These are phyloP conservation scores for Erysimum cheiri DNA, from an alignment of 441 rosid genomes.

Conservation along the genomic window DNA sequence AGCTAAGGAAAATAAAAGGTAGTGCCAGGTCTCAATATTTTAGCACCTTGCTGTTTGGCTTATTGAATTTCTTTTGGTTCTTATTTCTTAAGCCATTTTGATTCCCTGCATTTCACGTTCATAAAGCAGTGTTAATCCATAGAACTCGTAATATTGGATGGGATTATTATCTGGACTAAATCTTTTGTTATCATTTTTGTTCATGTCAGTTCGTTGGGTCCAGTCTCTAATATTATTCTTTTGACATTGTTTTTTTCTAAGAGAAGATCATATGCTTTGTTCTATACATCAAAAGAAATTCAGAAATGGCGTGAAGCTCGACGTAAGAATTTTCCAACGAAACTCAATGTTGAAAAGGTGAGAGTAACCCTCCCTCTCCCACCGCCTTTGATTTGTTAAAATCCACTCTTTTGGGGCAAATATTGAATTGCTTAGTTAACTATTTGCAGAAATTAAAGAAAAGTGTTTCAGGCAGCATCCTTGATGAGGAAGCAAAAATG, in stretches of 20 bases:
- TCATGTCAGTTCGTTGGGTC: conserved; percentile 17
- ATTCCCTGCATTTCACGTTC: conserved; percentile 7
- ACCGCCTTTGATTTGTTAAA: conserved; percentile 19
- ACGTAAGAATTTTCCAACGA: conserved; percentile 73
- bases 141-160: background rate
- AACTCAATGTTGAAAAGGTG: conserved; percentile 68
- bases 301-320: conserved; percentile 83
- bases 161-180: background rate
- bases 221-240: conserved; percentile 30
- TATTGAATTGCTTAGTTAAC: conserved; percentile 34
- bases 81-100: conserved; percentile 7
- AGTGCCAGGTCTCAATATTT: conserved; percentile 28
- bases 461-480: conserved; percentile 40
- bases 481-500: conserved; percentile 54
- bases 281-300: conserved; percentile 72
- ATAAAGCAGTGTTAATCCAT: background rate
- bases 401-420: conserved; percentile 9
- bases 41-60: background rate
- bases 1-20: conserved; percentile 64
- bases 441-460: conserved; percentile 57
- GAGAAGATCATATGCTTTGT: conserved; percentile 50
- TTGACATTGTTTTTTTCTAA: conserved; percentile 24
- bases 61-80: conserved; percentile 18
- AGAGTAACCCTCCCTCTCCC: conserved; percentile 34
- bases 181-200: conserved; percentile 25